Evolutionary conservation across 2,329 filamentous ascomycete genomes (phyloP).

Genomic region (Fusarium napiforme): DNA sequence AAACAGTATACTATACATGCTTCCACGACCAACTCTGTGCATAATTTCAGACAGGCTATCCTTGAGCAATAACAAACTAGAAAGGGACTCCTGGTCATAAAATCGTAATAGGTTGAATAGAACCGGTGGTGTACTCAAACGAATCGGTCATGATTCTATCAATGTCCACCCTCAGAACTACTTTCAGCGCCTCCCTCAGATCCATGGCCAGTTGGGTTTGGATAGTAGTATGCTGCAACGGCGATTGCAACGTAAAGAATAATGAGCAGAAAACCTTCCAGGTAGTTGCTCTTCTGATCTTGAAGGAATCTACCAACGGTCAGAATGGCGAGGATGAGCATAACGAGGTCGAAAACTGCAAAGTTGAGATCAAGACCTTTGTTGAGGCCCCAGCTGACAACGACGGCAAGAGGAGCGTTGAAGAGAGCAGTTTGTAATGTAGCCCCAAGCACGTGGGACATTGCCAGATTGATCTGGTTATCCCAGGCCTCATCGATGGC

Average conservation of each 20-base stretch:
- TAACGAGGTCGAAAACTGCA: conserved; percentile 84
- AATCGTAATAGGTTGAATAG: conserved; percentile 5
- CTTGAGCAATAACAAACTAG: neutral
- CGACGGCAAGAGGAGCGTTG: conserved; percentile 83
- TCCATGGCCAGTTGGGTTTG: conserved; percentile 51
- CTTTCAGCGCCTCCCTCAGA: neutral
- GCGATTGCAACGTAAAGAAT: conserved; percentile 72
- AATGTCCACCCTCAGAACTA: conserved; percentile 25
- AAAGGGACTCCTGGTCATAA: conserved; percentile 11
- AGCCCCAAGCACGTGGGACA: conserved; percentile 86
- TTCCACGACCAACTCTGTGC: neutral
- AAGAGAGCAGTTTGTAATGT: conserved; percentile 91
- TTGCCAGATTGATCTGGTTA: conserved; percentile 84
- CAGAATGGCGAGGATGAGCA: conserved; percentile 85
- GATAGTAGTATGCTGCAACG: conserved; percentile 67
- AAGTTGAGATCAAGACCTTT: conserved; percentile 84
- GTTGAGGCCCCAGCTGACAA: conserved; percentile 83
- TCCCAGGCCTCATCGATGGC: conserved; percentile 88
- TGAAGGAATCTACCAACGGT: conserved; percentile 88
- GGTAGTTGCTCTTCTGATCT: conserved; percentile 89
- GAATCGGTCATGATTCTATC: neutral
- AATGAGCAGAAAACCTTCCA: conserved; percentile 85
- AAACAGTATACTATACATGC: neutral
- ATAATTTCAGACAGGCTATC: neutral
- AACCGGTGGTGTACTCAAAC: neutral